A percentile compares a stretch with the other conserved stretches of the same genome.
phyloP scores from a whole-genome alignment of 805 yeast species.

The Candida namnaoensis region DNA sequence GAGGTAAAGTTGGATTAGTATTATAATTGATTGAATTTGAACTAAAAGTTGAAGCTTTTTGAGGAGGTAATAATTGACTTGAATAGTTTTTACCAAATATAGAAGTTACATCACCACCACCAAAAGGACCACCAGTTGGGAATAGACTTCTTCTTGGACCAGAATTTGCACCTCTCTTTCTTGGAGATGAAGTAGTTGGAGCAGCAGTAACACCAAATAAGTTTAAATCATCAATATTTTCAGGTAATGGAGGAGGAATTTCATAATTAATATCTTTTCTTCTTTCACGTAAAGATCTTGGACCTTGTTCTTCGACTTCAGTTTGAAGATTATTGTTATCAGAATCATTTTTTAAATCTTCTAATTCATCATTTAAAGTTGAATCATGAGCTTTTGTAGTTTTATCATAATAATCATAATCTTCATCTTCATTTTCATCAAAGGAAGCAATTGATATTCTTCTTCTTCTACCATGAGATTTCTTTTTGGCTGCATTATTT shows the following conservation, averaged over 20 bases:
- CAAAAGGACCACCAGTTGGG: constrained; percentile 96
- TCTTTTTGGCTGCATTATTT: constrained; percentile 6
- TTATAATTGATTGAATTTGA: too few species aligned
- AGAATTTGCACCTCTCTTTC: constrained; percentile 27
- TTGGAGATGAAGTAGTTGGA: constrained; percentile 21
- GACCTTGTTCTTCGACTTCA: constrained; percentile 21
- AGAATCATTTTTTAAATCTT: constrained; percentile 57
- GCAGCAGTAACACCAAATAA: constrained; percentile 3
- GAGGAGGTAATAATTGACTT: constrained; percentile 9
- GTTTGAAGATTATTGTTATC: constrained; percentile 8
- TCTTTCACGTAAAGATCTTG: constrained; percentile 50
- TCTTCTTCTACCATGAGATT: constrained; percentile 12
- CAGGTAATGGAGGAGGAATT: constrained; percentile 70
- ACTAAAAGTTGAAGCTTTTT: too few species aligned
- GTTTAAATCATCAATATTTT: constrained; percentile 18
- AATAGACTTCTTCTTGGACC: constrained; percentile 63
- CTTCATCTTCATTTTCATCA: constrained; percentile 14
- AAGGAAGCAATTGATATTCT: constrained; percentile 11
- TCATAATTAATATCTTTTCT: constrained; percentile 73
- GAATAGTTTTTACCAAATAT: constrained; percentile 66
- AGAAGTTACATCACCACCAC: constrained; percentile 88
- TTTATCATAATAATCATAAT: constrained; percentile 7
- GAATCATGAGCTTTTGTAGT: constrained; percentile 16
- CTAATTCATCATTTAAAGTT: constrained; percentile 54
- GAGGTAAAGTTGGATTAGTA: too few species aligned